Conservation (phyloP, 495 filamentous ascomycete species). For the Astrothelium macrocarpum region DNA sequence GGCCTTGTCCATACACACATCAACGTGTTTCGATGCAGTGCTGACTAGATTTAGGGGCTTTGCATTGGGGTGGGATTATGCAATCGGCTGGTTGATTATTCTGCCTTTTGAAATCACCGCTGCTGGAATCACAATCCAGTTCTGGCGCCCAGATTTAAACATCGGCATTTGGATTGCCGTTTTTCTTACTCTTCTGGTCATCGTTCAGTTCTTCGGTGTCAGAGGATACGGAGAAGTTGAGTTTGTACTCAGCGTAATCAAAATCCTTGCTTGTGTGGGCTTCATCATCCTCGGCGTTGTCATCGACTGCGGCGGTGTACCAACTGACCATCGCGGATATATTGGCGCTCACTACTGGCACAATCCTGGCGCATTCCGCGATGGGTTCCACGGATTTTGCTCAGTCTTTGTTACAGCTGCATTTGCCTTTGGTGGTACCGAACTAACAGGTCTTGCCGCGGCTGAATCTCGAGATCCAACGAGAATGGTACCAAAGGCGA, state of each 20-base stretch:
- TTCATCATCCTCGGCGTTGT: conserved; percentile 67
- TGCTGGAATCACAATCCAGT: conserved; percentile 78
- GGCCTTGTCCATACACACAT: background rate
- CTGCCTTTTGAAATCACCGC: conserved; percentile 87
- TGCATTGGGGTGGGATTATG: conserved; percentile 98
- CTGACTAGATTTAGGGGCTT: conserved; percentile 53
- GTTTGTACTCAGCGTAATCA: conserved; percentile 40
- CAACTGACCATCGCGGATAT: conserved; percentile 31
- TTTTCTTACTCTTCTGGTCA: conserved; percentile 28
- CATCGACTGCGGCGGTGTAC: conserved; percentile 58
- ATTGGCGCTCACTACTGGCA: conserved; percentile 22
- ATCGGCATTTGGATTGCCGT: conserved; percentile 60
- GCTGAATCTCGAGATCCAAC: conserved; percentile 39
- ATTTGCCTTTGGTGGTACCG: conserved; percentile 26
- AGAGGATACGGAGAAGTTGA: conserved; percentile 36
- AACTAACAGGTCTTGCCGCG: conserved; percentile 33
- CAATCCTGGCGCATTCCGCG: conserved; percentile 18
- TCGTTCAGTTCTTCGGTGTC: conserved; percentile 35
- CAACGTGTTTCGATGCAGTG: background rate
- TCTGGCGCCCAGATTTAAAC: conserved; percentile 54
- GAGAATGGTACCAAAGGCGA: conserved; percentile 37
- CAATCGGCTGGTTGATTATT: conserved; percentile 83
- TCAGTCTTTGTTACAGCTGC: conserved; percentile 24
- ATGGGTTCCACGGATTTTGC: conserved; percentile 26
- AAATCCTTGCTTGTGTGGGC: conserved; percentile 58